Evolutionary conservation across 148 eudicot species (phyloP).

Genomic region (Selenicereus undatus): DNA sequence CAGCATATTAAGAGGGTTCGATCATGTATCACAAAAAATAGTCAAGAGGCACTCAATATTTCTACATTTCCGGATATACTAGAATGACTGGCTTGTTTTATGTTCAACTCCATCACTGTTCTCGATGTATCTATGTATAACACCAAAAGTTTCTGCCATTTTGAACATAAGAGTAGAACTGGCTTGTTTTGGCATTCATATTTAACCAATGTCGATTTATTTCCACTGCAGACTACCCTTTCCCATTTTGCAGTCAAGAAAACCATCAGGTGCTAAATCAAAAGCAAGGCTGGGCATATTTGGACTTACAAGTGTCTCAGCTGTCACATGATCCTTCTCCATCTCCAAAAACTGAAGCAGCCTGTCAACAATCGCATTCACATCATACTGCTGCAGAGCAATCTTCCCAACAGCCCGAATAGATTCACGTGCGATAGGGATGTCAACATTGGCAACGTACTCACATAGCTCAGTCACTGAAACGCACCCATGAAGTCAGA

Average conservation of each 20-base stretch:
- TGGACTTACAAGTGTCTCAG: conserved; percentile 86
- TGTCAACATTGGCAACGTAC: conserved; percentile 96
- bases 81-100: background rate
- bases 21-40: background rate
- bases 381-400: conserved; percentile 97
- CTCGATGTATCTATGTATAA: background rate
- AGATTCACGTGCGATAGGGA: conserved; percentile 94
- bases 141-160: background rate
- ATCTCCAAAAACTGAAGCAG: conserved; percentile 98
- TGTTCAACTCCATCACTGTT: background rate
- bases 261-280: background rate
- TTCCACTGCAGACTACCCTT: background rate
- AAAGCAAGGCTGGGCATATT: conserved; percentile 1
- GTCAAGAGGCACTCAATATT: background rate
- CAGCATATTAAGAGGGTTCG: background rate
- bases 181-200: background rate
- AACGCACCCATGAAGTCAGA: conserved; percentile 27
- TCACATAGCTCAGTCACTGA: conserved; percentile 98
- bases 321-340: conserved; percentile 97
- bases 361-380: conserved; percentile 97
- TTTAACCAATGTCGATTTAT: background rate
- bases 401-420: conserved; percentile 99
- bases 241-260: background rate
- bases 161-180: background rate
- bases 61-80: background rate